Percentiles rank a stretch among this genome's conserved stretches.
phyloP scores from a whole-genome alignment of 768 basidiomycete genomes.

The Mycena vitilis region DNA sequence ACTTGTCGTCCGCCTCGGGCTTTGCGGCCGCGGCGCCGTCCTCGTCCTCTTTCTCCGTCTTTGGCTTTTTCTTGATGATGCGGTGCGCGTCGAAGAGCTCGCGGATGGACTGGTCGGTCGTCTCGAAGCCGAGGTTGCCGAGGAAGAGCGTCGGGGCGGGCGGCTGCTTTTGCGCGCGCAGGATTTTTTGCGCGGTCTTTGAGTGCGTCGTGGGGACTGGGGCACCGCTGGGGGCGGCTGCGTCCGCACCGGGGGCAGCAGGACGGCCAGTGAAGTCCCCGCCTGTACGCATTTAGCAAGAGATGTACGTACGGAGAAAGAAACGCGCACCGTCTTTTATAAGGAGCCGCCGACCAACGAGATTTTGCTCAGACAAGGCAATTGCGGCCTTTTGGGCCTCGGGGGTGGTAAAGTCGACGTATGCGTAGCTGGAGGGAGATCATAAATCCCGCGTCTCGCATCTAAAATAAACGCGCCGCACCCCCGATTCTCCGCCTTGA shows the following conservation, averaged over 20 bases:
- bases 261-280: constrained; percentile 81
- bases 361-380: constrained; percentile 79
- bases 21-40: constrained; percentile 47
- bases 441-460: neutral
- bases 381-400: constrained; percentile 84
- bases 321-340: constrained; percentile 87
- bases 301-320: too few relatives aligned
- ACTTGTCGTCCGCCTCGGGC: constrained; percentile 51
- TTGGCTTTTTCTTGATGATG: constrained; percentile 42
- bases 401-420: constrained; percentile 89
- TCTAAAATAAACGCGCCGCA: constrained; percentile 51
- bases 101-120: constrained; percentile 81
- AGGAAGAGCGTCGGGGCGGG: constrained; percentile 90
- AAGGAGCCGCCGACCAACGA: constrained; percentile 88
- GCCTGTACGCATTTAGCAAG: constrained; percentile 55
- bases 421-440: constrained; percentile 79
- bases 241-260: constrained; percentile 52
- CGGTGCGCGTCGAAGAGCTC: constrained; percentile 80
- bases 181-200: constrained; percentile 82
- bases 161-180: constrained; percentile 82
- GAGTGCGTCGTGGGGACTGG: constrained; percentile 58
- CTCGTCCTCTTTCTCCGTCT: constrained; percentile 44
- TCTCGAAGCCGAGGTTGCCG: constrained; percentile 93
- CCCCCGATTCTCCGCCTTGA: constrained; percentile 82
- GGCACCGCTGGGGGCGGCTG: constrained; percentile 44